Percentiles rank a stretch among this genome's conserved stretches.
Conservation (phyloP, 352 stramenopile species). For the Phytophthora agathidicida region DNA sequence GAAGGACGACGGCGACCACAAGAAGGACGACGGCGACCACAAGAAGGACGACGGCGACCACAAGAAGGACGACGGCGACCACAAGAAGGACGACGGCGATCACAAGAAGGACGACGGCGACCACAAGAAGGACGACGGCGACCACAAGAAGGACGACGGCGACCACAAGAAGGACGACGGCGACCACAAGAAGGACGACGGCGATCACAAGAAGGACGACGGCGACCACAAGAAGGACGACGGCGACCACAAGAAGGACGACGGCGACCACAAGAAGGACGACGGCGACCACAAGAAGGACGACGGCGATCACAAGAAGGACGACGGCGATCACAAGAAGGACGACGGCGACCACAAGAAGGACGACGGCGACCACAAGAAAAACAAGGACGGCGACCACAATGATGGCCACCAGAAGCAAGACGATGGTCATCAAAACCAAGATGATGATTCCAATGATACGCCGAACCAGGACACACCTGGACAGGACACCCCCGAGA, state of each 20-base stretch:
- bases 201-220: background rate
- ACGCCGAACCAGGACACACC: background rate
- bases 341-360: slow-evolving; percentile 1
- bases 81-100: background rate
- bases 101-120: background rate
- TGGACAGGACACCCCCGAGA: slow-evolving; percentile 4
- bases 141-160: background rate
- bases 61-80: background rate
- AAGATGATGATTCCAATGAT: background rate
- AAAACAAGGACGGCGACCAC: background rate
- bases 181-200: background rate
- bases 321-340: background rate
- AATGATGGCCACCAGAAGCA: background rate
- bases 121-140: background rate
- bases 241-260: background rate
- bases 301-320: background rate
- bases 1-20: background rate
- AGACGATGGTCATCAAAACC: background rate
- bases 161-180: background rate
- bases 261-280: background rate
- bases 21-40: background rate
- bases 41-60: background rate
- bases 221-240: background rate
- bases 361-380: background rate
- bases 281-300: background rate